Conservation (phyloP, 73 alveolate species). For the Uronychia setigera region DNA sequence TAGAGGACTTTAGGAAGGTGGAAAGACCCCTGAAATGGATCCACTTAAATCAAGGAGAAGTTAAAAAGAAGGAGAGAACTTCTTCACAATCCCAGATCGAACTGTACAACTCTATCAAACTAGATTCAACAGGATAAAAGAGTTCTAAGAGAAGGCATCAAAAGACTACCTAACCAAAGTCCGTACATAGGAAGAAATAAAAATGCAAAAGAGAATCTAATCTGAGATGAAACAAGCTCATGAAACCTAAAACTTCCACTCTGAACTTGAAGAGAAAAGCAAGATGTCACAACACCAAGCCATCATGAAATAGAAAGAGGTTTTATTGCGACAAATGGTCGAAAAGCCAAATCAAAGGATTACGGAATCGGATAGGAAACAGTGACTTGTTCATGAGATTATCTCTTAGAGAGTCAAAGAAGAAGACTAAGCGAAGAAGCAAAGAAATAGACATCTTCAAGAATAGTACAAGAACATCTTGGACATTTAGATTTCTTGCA, state of each 20-base stretch:
- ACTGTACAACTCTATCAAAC: not conserved
- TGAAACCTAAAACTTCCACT: not conserved
- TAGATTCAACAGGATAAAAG: not conserved
- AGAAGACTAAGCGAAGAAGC: not conserved
- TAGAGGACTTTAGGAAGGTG: not conserved
- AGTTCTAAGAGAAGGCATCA: not conserved
- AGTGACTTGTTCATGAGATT: not conserved
- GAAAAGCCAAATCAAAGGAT: not conserved
- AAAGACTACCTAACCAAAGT: not conserved
- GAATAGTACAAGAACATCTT: not conserved
- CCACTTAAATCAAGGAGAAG: not conserved
- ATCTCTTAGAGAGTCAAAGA: not conserved
- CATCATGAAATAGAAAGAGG: not conserved
- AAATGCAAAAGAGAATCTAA: not conserved
- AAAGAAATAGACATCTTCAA: not conserved
- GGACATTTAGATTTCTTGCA: not conserved
- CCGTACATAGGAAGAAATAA: not conserved
- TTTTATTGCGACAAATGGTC: not conserved
- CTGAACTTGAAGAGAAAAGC: not conserved
- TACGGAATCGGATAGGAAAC: not conserved
- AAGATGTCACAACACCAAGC: not conserved
- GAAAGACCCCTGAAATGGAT: not conserved
- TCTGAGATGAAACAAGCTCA: not conserved
- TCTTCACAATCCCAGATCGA: not conserved
- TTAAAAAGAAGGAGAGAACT: not conserved